Evolutionary conservation across 495 filamentous ascomycete genomes (phyloP).

Genomic region (Podospora sp.): DNA sequence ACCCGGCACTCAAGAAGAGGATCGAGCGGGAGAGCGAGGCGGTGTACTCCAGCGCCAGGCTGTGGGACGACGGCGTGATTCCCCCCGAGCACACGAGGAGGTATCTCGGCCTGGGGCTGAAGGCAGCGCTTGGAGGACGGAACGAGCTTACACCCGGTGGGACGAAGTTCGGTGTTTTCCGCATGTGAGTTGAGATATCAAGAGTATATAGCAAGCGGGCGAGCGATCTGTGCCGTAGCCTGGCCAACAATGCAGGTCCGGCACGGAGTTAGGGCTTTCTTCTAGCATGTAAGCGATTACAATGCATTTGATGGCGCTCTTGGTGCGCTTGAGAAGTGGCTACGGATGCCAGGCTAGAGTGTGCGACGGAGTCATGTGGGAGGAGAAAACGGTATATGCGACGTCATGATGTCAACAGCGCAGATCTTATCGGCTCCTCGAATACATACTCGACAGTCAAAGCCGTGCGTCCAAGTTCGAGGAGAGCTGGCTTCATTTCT

Average conservation of each 20-base stretch:
- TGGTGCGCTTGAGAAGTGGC: not conserved
- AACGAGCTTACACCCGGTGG: constrained; percentile 59
- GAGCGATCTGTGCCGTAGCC: not conserved
- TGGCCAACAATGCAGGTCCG: not conserved
- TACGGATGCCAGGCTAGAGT: not conserved
- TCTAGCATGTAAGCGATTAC: not conserved
- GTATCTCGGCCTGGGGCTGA: constrained; percentile 80
- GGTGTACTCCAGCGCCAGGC: constrained; percentile 78
- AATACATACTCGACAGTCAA: no score
- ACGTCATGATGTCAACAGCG: no score
- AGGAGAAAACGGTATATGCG: no score
- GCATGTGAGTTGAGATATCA: constrained; percentile 65
- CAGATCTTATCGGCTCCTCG: not conserved
- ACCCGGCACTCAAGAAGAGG: constrained; percentile 76
- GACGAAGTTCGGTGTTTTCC: constrained; percentile 91
- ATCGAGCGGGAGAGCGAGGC: constrained; percentile 93
- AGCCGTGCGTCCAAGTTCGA: no score
- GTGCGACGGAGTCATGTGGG: not conserved
- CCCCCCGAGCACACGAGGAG: constrained; percentile 83
- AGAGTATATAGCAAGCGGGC: not conserved
- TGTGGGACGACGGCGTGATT: constrained; percentile 97
- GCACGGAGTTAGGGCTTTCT: not conserved
- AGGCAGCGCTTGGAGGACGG: constrained; percentile 72
- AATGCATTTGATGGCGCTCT: not conserved
- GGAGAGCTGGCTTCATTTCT: no score